These are phyloP conservation scores for Xanthoparmelia taractica DNA, from an alignment of 495 filamentous ascomycete genomes.

Conservation along the genomic window DNA sequence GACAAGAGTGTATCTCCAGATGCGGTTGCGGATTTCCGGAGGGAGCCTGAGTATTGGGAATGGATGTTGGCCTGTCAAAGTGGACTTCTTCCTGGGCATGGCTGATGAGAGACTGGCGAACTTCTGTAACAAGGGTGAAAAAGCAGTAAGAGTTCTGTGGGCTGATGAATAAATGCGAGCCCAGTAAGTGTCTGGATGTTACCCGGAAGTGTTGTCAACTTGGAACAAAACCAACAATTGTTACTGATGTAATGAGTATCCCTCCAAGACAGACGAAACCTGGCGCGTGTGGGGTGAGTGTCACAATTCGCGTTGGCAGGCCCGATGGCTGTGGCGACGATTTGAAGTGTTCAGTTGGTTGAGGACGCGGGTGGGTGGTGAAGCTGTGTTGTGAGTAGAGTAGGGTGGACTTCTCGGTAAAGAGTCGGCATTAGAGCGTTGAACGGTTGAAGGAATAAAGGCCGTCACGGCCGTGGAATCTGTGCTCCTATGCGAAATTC, in stretches of 20 bases:
- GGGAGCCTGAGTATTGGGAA: not conserved
- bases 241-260: too few species aligned
- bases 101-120: not conserved
- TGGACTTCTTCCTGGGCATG: not conserved
- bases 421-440: too few species aligned
- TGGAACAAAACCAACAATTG: not conserved
- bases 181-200: not conserved
- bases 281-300: not conserved
- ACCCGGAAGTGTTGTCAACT: not conserved
- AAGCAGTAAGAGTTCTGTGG: not conserved
- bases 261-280: not conserved
- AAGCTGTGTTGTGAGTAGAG: slow-evolving; percentile 4
- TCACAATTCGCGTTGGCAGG: not conserved
- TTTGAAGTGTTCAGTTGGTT: not conserved
- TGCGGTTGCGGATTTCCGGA: slow-evolving; percentile 6
- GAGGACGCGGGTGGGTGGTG: not conserved
- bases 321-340: not conserved
- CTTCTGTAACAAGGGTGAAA: too few species aligned
- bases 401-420: too few species aligned
- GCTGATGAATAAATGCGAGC: not conserved
- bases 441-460: too few species aligned
- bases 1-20: slow-evolving; percentile 8
- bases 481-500: too few species aligned
- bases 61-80: not conserved
- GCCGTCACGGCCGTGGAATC: too few species aligned